These are phyloP conservation scores for Fragaria ananassa DNA, from an alignment of 306 rosid genomes.

Conservation along the genomic window DNA sequence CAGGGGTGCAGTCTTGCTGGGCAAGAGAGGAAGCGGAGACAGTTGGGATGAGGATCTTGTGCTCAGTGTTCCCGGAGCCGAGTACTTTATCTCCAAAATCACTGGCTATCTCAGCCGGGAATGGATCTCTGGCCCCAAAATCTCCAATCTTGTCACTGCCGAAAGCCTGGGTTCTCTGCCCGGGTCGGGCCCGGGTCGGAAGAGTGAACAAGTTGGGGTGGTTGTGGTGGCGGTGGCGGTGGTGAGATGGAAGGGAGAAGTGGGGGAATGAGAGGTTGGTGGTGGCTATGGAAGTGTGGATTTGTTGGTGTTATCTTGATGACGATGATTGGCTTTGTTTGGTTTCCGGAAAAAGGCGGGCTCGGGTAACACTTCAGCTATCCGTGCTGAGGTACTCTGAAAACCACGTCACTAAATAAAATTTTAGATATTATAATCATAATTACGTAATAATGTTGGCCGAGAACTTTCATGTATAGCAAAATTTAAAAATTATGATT, in stretches of 20 bases:
- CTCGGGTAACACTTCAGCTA: background rate
- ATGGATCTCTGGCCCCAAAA: constrained; percentile 87
- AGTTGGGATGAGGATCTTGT: constrained; percentile 83
- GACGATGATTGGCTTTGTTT: background rate
- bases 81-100: constrained; percentile 71
- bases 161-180: constrained; percentile 22
- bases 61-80: constrained; percentile 55
- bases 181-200: constrained; percentile 17
- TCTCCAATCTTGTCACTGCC: constrained; percentile 54
- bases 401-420: background rate
- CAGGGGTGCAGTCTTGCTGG: constrained; percentile 47
- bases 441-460: no score
- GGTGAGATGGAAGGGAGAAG: constrained; percentile 1
- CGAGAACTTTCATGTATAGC: no score
- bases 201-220: constrained; percentile 3
- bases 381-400: background rate
- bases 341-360: background rate
- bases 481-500: no score
- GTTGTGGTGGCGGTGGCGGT: background rate
- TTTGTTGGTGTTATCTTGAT: background rate
- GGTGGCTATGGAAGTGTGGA: constrained; percentile 20
- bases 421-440: no score
- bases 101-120: constrained; percentile 81
- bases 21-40: constrained; percentile 63
- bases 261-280: constrained; percentile 22